phyloP scores from a whole-genome alignment of 108 stramenopile species.

The Cyclotella atomus region DNA sequence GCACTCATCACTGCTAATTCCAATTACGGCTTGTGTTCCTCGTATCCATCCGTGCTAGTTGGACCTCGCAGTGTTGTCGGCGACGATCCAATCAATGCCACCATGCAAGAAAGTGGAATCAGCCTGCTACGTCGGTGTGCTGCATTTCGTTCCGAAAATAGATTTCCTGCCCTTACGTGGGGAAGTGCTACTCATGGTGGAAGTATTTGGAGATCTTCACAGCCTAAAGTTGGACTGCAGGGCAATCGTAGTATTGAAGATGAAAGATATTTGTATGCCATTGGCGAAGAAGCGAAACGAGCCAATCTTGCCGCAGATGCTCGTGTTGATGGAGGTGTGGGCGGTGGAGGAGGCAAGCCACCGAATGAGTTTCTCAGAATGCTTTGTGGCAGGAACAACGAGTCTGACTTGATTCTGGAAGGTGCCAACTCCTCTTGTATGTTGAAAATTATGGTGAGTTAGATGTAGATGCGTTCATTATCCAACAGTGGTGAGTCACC shows the following conservation, averaged over 20 bases:
- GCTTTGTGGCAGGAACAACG: slow-evolving; percentile 58
- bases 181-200: slow-evolving; percentile 69
- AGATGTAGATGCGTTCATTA: too few species aligned
- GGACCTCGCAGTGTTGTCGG: slow-evolving; percentile 80
- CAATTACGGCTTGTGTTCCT: slow-evolving; percentile 78
- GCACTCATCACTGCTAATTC: slow-evolving; percentile 65
- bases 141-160: slow-evolving; percentile 86
- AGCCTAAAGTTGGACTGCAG: slow-evolving; percentile 96
- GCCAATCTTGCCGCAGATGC: slow-evolving; percentile 59
- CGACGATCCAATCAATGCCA: slow-evolving; percentile 32
- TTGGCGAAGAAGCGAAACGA: slow-evolving; percentile 72
- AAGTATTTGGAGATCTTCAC: slow-evolving; percentile 93
- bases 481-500: too few species aligned
- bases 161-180: slow-evolving; percentile 93
- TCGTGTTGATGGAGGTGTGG: slow-evolving; percentile 27
- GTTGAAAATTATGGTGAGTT: slow-evolving; percentile 88
- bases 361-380: slow-evolving; percentile 52
- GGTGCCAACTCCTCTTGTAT: slow-evolving; percentile 47
- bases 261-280: slow-evolving; percentile 75
- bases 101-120: slow-evolving; percentile 39
- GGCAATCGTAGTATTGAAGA: slow-evolving; percentile 90
- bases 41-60: slow-evolving; percentile 89
- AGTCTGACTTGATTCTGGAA: slow-evolving; percentile 54
- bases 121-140: slow-evolving; percentile 74
- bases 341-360: slow-evolving; percentile 23